Conservation (phyloP, 305 asterid species). For the Rubia occidens region DNA sequence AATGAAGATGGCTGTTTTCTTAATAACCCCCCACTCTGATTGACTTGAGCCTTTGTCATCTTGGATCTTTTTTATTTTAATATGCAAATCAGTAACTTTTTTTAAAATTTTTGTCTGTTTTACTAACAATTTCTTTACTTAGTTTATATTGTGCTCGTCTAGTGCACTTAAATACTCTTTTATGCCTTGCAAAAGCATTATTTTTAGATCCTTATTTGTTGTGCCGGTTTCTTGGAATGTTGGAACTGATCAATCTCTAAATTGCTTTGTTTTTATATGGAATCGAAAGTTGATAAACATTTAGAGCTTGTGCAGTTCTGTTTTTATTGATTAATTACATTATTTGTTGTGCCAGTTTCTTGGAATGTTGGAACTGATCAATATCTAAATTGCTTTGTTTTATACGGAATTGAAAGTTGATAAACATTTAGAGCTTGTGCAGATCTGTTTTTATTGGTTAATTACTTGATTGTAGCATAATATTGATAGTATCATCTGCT, state of each 20-base stretch:
- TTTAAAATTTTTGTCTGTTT: too few relatives aligned
- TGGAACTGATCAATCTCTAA: slow-evolving; percentile 2
- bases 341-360: background rate
- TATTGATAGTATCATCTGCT: background rate
- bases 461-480: background rate
- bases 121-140: background rate
- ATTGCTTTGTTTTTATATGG: background rate
- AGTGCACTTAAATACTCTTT: background rate
- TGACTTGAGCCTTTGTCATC: slow-evolving; percentile 1
- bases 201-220: background rate
- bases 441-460: background rate
- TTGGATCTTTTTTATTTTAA: background rate
- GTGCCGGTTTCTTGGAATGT: background rate
- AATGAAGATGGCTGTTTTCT: background rate
- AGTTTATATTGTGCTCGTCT: too few relatives aligned
- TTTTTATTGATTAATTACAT: background rate
- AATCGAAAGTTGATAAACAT: background rate
- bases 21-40: background rate
- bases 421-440: background rate
- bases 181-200: background rate
- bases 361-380: background rate
- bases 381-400: background rate
- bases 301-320: background rate
- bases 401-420: background rate
- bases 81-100: background rate